A percentile compares a stretch with the other conserved stretches of the same genome.
phyloP scores from a whole-genome alignment of 768 basidiomycete species.

The Dentipellis sp. region DNA sequence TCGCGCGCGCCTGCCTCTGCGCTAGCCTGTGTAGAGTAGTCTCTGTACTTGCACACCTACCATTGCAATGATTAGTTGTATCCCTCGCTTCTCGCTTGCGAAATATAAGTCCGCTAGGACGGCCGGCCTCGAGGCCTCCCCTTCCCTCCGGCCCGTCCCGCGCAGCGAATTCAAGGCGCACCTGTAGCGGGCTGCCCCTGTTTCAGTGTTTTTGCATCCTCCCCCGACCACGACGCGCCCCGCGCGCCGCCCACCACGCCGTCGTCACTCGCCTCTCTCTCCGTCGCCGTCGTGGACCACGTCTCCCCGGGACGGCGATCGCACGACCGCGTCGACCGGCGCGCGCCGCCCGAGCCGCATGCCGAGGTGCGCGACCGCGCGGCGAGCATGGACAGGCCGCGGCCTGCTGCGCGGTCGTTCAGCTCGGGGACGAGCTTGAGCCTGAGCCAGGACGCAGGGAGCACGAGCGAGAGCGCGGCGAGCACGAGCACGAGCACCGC shows the following conservation, averaged over 20 bases:
- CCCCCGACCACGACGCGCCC: neutral
- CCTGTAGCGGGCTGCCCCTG: neutral
- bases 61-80: too few species aligned
- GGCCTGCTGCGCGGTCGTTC: neutral
- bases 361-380: neutral
- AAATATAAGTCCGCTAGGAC: too few species aligned
- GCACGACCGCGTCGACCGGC: neutral
- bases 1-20: too few species aligned
- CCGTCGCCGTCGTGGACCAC: neutral
- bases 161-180: too few species aligned
- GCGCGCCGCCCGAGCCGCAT: neutral
- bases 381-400: neutral
- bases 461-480: neutral
- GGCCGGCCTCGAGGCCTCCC: too few species aligned
- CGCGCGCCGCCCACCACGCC: neutral
- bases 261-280: neutral
- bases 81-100: too few species aligned
- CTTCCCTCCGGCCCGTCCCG: too few species aligned
- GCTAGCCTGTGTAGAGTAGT: too few species aligned
- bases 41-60: too few species aligned
- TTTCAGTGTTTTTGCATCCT: neutral
- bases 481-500: neutral
- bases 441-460: neutral
- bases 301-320: neutral
- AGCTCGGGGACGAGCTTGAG: neutral